These are phyloP conservation scores for Ceriops decandra DNA, from an alignment of 345 rosid genomes.

Conservation along the genomic window DNA sequence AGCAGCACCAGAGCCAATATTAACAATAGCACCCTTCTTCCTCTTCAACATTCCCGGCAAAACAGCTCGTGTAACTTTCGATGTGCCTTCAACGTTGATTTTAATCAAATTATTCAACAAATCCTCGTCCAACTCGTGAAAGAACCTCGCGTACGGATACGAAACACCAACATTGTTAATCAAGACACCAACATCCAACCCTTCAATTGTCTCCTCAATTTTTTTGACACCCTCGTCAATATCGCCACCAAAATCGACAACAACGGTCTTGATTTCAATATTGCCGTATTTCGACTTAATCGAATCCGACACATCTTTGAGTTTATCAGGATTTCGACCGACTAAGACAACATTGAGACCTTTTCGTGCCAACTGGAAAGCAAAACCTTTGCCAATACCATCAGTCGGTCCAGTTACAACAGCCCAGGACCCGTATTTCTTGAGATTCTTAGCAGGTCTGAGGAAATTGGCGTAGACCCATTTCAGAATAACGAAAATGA, in stretches of 20 bases:
- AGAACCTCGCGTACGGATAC: slow-evolving; percentile 67
- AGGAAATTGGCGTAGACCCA: slow-evolving; percentile 46
- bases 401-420: slow-evolving; percentile 81
- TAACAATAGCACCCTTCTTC: slow-evolving; percentile 72
- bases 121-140: slow-evolving; percentile 73
- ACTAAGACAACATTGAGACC: slow-evolving; percentile 73
- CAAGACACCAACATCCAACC: slow-evolving; percentile 62
- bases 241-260: slow-evolving; percentile 47
- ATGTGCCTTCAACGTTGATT: slow-evolving; percentile 65
- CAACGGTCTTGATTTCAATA: slow-evolving; percentile 40
- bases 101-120: slow-evolving; percentile 58
- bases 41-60: slow-evolving; percentile 59
- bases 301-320: slow-evolving; percentile 37
- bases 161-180: slow-evolving; percentile 85
- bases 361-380: slow-evolving; percentile 48
- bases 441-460: slow-evolving; percentile 43
- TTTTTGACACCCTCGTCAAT: slow-evolving; percentile 10
- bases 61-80: slow-evolving; percentile 55
- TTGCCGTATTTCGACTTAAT: slow-evolving; percentile 36
- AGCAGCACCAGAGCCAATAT: slow-evolving; percentile 79
- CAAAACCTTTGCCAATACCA: slow-evolving; percentile 83
- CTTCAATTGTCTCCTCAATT: slow-evolving; percentile 50
- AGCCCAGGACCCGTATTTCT: slow-evolving; percentile 81
- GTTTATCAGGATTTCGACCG: slow-evolving; percentile 53
- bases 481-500: slow-evolving; percentile 35